Conservation (phyloP, 2,329 filamentous ascomycete genomes). For the Sarocladiaceae sp. region DNA sequence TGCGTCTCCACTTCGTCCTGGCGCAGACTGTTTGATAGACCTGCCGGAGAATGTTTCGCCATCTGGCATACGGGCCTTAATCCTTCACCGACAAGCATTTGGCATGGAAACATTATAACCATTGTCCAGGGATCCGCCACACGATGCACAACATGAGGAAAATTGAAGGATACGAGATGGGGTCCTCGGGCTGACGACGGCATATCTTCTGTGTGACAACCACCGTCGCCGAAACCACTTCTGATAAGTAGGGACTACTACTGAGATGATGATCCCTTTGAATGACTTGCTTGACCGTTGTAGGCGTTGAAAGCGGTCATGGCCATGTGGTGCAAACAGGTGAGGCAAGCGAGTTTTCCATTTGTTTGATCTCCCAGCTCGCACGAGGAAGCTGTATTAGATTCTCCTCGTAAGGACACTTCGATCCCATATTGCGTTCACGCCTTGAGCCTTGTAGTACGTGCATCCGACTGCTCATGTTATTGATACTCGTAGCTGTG, state of each 20-base stretch:
- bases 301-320: too few species aligned
- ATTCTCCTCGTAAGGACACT: too few species aligned
- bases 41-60: slow-evolving; percentile 6
- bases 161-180: slow-evolving; percentile 10
- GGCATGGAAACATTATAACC: not conserved
- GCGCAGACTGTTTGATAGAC: not conserved
- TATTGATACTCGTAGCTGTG: not conserved
- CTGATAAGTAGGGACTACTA: too few species aligned
- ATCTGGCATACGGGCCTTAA: slow-evolving; percentile 2
- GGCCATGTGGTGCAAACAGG: too few species aligned
- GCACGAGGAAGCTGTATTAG: too few species aligned
- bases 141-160: slow-evolving; percentile 10
- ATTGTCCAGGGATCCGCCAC: slow-evolving; percentile 6
- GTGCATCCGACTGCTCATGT: too few species aligned
- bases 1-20: not conserved
- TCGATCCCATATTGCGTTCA: too few species aligned
- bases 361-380: too few species aligned
- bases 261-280: too few species aligned
- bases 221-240: slow-evolving; percentile 7
- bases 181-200: not conserved
- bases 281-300: too few species aligned
- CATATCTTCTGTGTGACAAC: not conserved
- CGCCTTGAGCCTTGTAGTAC: too few species aligned
- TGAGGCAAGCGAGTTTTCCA: too few species aligned
- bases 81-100: not conserved